Base-by-base conservation (phyloP, 23 red algal species). In the Gracilaria domingensis region DNA sequence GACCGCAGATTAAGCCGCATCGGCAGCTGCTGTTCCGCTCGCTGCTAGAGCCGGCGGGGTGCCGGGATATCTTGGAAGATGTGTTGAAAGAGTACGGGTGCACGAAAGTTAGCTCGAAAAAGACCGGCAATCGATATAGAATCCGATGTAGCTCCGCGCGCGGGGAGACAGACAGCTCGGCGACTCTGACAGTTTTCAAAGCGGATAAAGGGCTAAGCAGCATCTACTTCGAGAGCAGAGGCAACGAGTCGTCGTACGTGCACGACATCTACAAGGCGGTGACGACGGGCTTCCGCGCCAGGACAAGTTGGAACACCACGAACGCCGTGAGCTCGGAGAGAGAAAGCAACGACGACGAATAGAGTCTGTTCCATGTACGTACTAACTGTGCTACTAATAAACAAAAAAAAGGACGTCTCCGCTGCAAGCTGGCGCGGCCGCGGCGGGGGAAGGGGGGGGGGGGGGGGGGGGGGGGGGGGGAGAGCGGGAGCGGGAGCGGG, bases 51-150 rank as follows among this genome's bases (percentile, higher is more conserved):
- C 67, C 67, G 44, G 28, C 33, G 35, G 67, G 21, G 28, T 73
- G 67, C 35, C 42, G 38, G 24, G 28, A 29, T 16, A 73, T 73
- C 38, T 44, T 73, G 18, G 67, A 73, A 73, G 67, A 73, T 20
- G 67, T 73, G 12, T 40, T 73, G 67, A 73, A 44, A 44, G 67
- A 73, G 1, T 44, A 44, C 16, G 38, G 67, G 35, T 73, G 67
- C 67, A 73, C 67, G 14, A 73, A 73, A 37, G 28, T 73, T 37
- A 40, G 67, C 38, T 40, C 67, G 35, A 73, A 44, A 44, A 73
- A 44, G 38, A 44, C 67, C 30, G 38, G 28, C 16, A 44, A 73
- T 16, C 67, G 67, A 40, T 73, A 40, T 24, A 37, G 67, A 73
- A 44, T 73, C 67, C 42, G 28, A 20, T 73, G 67, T 44, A 73